phyloP scores from a whole-genome alignment of 495 filamentous ascomycete genomes.

The Penicillium bovifimosum region DNA sequence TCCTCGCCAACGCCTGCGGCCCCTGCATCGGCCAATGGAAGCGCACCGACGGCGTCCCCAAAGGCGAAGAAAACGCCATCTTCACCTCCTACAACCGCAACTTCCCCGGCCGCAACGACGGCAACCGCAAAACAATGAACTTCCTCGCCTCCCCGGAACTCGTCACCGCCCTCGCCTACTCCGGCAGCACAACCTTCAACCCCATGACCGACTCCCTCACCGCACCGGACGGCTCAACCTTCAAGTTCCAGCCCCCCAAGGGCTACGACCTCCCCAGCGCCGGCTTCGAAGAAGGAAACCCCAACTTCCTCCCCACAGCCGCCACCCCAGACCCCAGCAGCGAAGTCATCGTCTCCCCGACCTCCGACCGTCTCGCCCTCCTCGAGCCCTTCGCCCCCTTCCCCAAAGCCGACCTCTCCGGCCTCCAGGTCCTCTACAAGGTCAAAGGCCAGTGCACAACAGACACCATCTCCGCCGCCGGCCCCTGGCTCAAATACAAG shows the following conservation, averaged over 20 bases:
- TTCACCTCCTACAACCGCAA: constrained; percentile 98
- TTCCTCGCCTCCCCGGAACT: constrained; percentile 95
- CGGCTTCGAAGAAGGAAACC: constrained; percentile 78
- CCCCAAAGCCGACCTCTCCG: constrained; percentile 65
- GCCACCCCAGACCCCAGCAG: constrained; percentile 53
- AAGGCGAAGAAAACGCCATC: constrained; percentile 89
- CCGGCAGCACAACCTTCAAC: constrained; percentile 92
- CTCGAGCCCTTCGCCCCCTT: constrained; percentile 90
- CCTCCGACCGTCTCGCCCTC: constrained; percentile 79
- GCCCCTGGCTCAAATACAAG: constrained; percentile 98
- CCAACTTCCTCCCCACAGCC: constrained; percentile 64
- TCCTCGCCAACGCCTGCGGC: constrained; percentile 94
- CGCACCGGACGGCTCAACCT: constrained; percentile 73
- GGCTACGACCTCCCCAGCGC: constrained; percentile 70
- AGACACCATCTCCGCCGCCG: constrained; percentile 95
- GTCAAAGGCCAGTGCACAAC: constrained; percentile 97
- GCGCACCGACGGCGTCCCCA: constrained; percentile 73
- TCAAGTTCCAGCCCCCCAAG: constrained; percentile 78
- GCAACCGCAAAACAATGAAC: constrained; percentile 95
- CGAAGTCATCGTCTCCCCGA: constrained; percentile 70
- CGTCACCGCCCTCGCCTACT: constrained; percentile 92
- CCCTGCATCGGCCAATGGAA: constrained; percentile 97
- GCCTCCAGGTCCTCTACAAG: constrained; percentile 74
- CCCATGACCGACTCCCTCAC: constrained; percentile 81
- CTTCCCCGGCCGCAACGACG: constrained; percentile 95